Evolutionary conservation across 1,139 yeast species (phyloP).

Genomic region (Ogataea hybrid): DNA sequence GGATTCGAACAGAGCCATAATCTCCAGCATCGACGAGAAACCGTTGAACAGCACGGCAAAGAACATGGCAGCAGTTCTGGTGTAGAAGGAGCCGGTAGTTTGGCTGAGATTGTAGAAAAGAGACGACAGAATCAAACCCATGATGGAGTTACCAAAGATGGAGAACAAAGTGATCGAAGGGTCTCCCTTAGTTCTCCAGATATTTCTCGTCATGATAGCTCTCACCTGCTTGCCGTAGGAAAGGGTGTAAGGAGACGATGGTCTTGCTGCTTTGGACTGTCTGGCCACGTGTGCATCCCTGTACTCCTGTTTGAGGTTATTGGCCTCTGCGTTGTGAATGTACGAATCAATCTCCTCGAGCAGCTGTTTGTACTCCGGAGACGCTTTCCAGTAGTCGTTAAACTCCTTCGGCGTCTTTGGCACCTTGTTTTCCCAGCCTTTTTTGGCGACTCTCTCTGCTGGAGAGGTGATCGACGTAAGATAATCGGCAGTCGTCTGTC

Average conservation of each 20-base stretch:
- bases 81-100: slow-evolving; percentile 54
- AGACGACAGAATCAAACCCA: slow-evolving; percentile 73
- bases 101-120: slow-evolving; percentile 62
- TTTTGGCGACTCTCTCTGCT: slow-evolving; percentile 42
- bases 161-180: slow-evolving; percentile 60
- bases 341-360: slow-evolving; percentile 37
- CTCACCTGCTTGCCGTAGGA: slow-evolving; percentile 64
- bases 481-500: slow-evolving; percentile 60
- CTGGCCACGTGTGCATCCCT: slow-evolving; percentile 52
- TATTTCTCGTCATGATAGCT: slow-evolving; percentile 59
- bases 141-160: slow-evolving; percentile 61
- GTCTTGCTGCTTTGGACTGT: slow-evolving; percentile 54
- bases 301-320: slow-evolving; percentile 25
- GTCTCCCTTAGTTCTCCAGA: slow-evolving; percentile 63
- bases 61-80: slow-evolving; percentile 70
- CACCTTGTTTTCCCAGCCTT: slow-evolving; percentile 57
- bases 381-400: slow-evolving; percentile 61
- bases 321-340: slow-evolving; percentile 23
- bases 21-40: slow-evolving; percentile 70
- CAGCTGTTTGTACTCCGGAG: slow-evolving; percentile 46
- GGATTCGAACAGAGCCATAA: slow-evolving; percentile 66
- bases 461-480: slow-evolving; percentile 61
- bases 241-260: slow-evolving; percentile 62
- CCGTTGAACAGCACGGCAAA: slow-evolving; percentile 78
- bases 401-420: slow-evolving; percentile 73